A percentile compares a stretch with the other conserved stretches of the same genome.
Evolutionary conservation across 495 filamentous ascomycete species (phyloP).

Genomic region (Corynascus novoguineensis): DNA sequence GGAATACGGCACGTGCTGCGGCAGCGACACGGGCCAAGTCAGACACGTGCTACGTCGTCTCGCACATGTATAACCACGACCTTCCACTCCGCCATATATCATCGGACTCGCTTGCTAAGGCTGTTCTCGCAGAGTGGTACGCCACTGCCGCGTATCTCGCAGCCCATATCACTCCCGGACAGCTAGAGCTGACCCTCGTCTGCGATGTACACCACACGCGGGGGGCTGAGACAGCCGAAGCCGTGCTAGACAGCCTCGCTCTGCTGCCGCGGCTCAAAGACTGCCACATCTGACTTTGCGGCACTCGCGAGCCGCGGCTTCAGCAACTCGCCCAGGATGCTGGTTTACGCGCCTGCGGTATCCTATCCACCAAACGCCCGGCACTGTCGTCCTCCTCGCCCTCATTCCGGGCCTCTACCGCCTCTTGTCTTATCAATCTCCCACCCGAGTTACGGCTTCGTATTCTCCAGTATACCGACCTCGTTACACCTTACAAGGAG

Average conservation of each 20-base stretch:
- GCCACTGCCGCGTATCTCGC: not conserved
- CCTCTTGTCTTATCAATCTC: not conserved
- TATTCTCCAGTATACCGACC: conserved; percentile 10
- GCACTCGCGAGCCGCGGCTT: not conserved
- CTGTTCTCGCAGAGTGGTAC: conserved; percentile 11
- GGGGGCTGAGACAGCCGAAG: not conserved
- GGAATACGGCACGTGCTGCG: not conserved
- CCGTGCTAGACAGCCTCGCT: not conserved
- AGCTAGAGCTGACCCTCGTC: not conserved
- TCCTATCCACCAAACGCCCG: not conserved
- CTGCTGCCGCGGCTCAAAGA: not conserved
- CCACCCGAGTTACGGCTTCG: conserved; percentile 10
- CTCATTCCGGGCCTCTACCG: not conserved
- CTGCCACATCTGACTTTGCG: not conserved
- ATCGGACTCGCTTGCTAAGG: not conserved
- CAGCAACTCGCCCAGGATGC: not conserved
- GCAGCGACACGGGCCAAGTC: not conserved
- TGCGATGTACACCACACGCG: not conserved
- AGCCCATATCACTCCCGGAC: not conserved
- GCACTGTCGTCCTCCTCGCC: not conserved
- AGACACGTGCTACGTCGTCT: not conserved
- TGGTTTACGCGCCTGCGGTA: not conserved
- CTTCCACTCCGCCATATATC: not conserved
- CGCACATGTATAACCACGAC: not conserved
- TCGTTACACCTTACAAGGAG: conserved; percentile 9